Percentiles rank a stretch among this genome's conserved stretches.
Conservation (phyloP, 768 basidiomycete genomes). For the Roridomyces roridus region DNA sequence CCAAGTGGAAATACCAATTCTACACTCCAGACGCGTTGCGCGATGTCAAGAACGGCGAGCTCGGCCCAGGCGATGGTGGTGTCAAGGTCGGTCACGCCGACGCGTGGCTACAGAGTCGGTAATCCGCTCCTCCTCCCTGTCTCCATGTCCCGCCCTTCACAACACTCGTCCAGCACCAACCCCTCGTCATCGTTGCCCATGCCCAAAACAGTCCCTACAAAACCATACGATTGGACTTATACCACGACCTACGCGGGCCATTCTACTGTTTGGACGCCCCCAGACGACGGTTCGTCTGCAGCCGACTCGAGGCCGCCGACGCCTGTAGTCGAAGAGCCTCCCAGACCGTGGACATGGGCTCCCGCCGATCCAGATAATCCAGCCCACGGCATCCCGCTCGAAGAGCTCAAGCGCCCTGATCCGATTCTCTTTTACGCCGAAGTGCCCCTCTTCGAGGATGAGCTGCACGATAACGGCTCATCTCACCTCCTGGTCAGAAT, state of each 20-base stretch:
- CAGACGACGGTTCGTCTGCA: slow-evolving; percentile 12
- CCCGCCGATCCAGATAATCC: slow-evolving; percentile 62
- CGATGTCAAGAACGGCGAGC: slow-evolving; percentile 77
- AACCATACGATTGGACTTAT: slow-evolving; percentile 98
- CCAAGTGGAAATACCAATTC: slow-evolving; percentile 72
- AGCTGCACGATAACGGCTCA: slow-evolving; percentile 95
- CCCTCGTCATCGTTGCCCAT: slow-evolving; percentile 68
- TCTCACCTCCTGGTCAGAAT: slow-evolving; percentile 86
- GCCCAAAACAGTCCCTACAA: slow-evolving; percentile 75
- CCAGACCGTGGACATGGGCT: slow-evolving; percentile 44
- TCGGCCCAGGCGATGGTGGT: slow-evolving; percentile 83
- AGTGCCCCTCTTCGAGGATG: slow-evolving; percentile 93
- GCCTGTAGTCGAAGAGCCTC: slow-evolving; percentile 2
- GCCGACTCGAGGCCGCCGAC: slow-evolving; percentile 17
- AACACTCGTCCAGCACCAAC: slow-evolving; percentile 62
- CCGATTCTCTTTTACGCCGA: slow-evolving; percentile 99
- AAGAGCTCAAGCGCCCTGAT: slow-evolving; percentile 86
- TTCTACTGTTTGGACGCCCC: slow-evolving; percentile 19
- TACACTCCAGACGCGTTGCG: slow-evolving; percentile 70
- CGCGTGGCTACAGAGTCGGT: slow-evolving; percentile 92
- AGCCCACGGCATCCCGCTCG: slow-evolving; percentile 77
- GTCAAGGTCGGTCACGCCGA: slow-evolving; percentile 96
- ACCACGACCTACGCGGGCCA: slow-evolving; percentile 87
- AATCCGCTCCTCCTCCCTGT: slow-evolving; percentile 28
- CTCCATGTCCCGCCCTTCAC: not conserved